phyloP scores from a whole-genome alignment of 257 asterid species.

The Scutellaria baicalensis region DNA sequence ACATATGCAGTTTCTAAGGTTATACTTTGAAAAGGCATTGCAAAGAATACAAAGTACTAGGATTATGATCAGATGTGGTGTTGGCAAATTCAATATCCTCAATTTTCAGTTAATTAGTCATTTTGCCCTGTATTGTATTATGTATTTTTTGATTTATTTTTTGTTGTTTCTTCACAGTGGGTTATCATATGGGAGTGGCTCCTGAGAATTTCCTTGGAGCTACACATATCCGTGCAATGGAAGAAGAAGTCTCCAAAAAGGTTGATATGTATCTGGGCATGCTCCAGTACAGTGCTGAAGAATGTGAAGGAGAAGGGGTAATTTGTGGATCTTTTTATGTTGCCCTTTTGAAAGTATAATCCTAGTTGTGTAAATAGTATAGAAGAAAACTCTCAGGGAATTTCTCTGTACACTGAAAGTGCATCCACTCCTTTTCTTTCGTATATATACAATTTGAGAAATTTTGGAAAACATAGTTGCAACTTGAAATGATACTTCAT shows the following conservation, averaged over 20 bases:
- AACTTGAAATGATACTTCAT: not conserved
- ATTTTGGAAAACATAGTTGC: not conserved
- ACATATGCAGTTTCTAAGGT: not conserved
- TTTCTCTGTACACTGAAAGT: not conserved
- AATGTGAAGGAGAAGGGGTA: conserved; percentile 58
- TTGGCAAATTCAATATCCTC: not conserved
- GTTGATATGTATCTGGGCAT: conserved; percentile 40
- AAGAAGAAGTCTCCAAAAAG: conserved; percentile 56
- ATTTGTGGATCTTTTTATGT: not conserved
- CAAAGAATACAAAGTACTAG: not conserved
- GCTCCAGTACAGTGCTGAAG: conserved; percentile 61
- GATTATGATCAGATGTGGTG: not conserved
- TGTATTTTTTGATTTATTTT: not conserved
- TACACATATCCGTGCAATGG: conserved; percentile 49
- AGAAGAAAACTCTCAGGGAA: not conserved
- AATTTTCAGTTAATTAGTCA: not conserved
- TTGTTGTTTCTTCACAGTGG: conserved; percentile 37
- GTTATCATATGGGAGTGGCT: conserved; percentile 53
- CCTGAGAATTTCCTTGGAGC: conserved; percentile 47
- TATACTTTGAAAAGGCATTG: not conserved
- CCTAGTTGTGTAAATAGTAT: not conserved
- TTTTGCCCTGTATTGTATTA: not conserved
- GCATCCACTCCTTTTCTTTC: not conserved
- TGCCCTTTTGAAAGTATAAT: not conserved
- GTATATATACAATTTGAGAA: not conserved